Percentiles rank a stretch among this genome's conserved stretches.
These are phyloP conservation scores for Saccharomycopsis guyanensis DNA, from an alignment of 805 yeast species.

Conservation along the genomic window DNA sequence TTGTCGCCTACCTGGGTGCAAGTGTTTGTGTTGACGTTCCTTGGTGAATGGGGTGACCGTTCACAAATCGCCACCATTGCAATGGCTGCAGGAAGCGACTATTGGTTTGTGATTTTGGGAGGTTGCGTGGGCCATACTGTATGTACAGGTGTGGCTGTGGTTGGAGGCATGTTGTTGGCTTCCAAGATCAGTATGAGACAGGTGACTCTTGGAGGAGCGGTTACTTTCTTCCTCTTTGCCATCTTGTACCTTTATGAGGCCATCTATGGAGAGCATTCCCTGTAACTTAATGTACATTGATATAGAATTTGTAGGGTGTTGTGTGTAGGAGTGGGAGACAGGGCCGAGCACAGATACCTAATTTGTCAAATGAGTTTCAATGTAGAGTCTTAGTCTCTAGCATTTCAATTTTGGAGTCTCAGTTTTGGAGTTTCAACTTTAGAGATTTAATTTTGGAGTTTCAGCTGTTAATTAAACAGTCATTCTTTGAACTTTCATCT, in stretches of 20 bases:
- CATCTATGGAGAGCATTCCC: slow-evolving; percentile 18
- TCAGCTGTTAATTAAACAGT: no score
- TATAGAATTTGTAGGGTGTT: background rate
- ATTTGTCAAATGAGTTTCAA: no score
- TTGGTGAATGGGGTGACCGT: slow-evolving; percentile 99
- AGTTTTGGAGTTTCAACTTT: no score
- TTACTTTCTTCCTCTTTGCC: slow-evolving; percentile 78
- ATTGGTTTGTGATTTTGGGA: slow-evolving; percentile 82
- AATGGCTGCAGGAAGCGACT: slow-evolving; percentile 94
- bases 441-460: no score
- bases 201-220: slow-evolving; percentile 86
- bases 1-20: slow-evolving; percentile 90
- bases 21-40: slow-evolving; percentile 89
- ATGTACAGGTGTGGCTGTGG: slow-evolving; percentile 85
- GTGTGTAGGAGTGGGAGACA: no score
- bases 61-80: slow-evolving; percentile 98
- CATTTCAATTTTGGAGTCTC: no score
- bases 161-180: slow-evolving; percentile 89
- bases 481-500: no score
- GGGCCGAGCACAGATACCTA: no score
- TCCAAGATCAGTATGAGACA: slow-evolving; percentile 84
- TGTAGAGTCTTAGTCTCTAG: no score
- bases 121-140: slow-evolving; percentile 83
- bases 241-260: slow-evolving; percentile 74
- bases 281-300: background rate